These are phyloP conservation scores for Nicotiana noctiflora DNA, from an alignment of 257 asterid genomes.

Conservation along the genomic window DNA sequence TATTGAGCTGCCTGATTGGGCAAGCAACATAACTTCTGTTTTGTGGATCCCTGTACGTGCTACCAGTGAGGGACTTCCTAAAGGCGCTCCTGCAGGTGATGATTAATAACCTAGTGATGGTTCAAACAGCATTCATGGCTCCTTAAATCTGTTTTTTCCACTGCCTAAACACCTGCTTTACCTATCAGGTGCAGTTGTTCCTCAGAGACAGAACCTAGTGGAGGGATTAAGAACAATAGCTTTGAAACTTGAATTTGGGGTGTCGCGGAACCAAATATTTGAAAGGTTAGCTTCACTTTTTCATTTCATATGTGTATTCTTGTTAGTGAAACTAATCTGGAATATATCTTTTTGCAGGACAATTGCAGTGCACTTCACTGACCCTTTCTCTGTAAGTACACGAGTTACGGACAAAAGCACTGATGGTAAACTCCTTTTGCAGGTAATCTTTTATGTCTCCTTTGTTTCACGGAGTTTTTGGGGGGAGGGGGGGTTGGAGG, in stretches of 20 bases:
- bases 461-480: background rate
- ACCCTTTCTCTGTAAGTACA: conserved; percentile 84
- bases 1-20: conserved; percentile 81
- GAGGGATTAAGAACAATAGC: conserved; percentile 97
- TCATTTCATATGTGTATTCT: conserved; percentile 5
- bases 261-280: conserved; percentile 83
- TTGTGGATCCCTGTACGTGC: conserved; percentile 88
- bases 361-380: conserved; percentile 90
- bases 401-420: conserved; percentile 88
- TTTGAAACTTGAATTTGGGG: conserved; percentile 92
- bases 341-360: conserved; percentile 49
- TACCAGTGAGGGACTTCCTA: conserved; percentile 62
- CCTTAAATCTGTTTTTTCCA: background rate
- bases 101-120: conserved; percentile 11
- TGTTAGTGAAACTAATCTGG: conserved; percentile 21
- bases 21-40: conserved; percentile 69
- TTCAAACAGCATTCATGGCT: background rate
- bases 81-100: conserved; percentile 86
- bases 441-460: conserved; percentile 42
- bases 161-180: conserved; percentile 12
- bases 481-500: background rate
- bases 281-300: conserved; percentile 48
- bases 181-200: conserved; percentile 48
- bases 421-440: conserved; percentile 90
- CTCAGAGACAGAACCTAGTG: conserved; percentile 76